Evolutionary conservation across 352 stramenopile genomes (phyloP).

Genomic region (Phytophthora melonis): DNA sequence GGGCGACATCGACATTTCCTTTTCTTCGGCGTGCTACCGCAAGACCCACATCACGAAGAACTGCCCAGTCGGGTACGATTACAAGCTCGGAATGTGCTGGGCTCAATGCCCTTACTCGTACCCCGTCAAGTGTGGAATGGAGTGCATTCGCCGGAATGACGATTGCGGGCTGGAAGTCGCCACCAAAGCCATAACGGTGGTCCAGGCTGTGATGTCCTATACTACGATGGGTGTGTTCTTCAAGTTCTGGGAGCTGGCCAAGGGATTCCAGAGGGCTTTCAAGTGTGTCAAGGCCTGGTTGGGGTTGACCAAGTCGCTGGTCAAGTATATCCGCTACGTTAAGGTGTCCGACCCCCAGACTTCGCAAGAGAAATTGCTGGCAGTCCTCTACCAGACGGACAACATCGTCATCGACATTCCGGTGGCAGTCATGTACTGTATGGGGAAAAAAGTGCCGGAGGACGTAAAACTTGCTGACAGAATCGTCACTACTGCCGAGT

Average conservation of each 20-base stretch:
- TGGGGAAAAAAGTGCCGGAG: constrained; percentile 31
- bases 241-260: constrained; percentile 21
- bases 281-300: constrained; percentile 41
- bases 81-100: constrained; percentile 36
- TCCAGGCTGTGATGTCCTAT: constrained; percentile 17
- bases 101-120: constrained; percentile 46
- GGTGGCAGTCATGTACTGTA: constrained; percentile 42
- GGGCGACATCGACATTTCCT: neutral
- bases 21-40: constrained; percentile 34
- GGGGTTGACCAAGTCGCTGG: constrained; percentile 33
- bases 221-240: constrained; percentile 25
- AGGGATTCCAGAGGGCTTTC: constrained; percentile 21
- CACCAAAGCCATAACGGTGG: constrained; percentile 16
- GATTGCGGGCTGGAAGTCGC: constrained; percentile 36
- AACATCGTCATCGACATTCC: constrained; percentile 48
- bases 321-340: constrained; percentile 36
- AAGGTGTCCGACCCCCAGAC: constrained; percentile 37
- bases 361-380: constrained; percentile 42
- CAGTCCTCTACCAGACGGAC: constrained; percentile 47
- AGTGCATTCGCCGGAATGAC: constrained; percentile 50
- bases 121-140: constrained; percentile 44
- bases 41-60: constrained; percentile 30
- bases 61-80: constrained; percentile 27
- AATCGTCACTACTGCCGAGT: constrained; percentile 38
- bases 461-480: constrained; percentile 34